Evolutionary conservation across 352 stramenopile species (phyloP).

Genomic region (Globisporangium rhizosaccharum): DNA sequence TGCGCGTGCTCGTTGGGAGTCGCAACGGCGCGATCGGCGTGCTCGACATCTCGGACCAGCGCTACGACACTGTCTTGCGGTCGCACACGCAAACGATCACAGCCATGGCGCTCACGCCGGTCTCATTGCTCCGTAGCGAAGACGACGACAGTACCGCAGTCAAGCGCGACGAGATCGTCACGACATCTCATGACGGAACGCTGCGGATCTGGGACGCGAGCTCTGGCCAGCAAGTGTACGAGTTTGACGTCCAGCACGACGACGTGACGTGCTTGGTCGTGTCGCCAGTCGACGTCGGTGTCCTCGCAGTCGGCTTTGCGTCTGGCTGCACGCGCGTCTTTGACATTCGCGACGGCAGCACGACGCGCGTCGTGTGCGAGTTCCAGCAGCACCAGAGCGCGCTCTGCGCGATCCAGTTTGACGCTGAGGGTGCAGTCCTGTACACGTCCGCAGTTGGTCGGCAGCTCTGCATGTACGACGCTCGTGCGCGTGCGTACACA

Average conservation of each 20-base stretch:
- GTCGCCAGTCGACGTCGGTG: conserved; percentile 25
- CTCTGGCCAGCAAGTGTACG: conserved; percentile 66
- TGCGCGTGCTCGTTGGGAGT: conserved; percentile 72
- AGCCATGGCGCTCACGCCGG: conserved; percentile 23
- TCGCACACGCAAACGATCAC: conserved; percentile 61
- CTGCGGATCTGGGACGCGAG: conserved; percentile 78
- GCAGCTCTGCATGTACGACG: conserved; percentile 69
- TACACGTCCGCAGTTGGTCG: conserved; percentile 49
- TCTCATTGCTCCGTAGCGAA: background rate
- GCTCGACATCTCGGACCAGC: conserved; percentile 77
- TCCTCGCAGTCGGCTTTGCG: conserved; percentile 73
- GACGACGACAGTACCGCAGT: background rate
- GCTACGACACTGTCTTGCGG: conserved; percentile 77
- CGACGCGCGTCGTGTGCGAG: conserved; percentile 45
- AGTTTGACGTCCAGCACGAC: conserved; percentile 79
- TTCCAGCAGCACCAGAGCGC: conserved; percentile 82
- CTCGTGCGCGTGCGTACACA: conserved; percentile 33
- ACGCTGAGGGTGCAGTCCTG: conserved; percentile 30
- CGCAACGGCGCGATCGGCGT: conserved; percentile 76
- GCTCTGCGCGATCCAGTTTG: conserved; percentile 54
- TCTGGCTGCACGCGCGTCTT: conserved; percentile 86
- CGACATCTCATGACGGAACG: conserved; percentile 66
- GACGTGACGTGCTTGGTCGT: conserved; percentile 51
- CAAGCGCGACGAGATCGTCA: conserved; percentile 42
- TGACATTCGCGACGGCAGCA: conserved; percentile 32